A percentile compares a stretch with the other conserved stretches of the same genome.
These are phyloP conservation scores for Cystobasidium onofrii DNA, from an alignment of 768 basidiomycete genomes.

Conservation along the genomic window DNA sequence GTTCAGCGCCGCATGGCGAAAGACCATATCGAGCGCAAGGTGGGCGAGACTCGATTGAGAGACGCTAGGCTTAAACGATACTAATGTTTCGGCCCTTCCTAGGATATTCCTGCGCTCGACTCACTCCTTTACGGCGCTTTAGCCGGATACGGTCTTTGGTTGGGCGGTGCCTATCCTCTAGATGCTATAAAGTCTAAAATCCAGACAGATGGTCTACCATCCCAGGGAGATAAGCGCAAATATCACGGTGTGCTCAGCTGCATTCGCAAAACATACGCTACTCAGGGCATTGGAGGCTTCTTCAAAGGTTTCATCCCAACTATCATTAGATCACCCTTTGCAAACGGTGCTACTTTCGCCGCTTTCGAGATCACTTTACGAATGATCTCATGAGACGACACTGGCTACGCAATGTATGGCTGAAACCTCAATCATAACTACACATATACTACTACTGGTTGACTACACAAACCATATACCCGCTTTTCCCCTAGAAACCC, in stretches of 20 bases:
- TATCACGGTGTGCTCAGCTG: constrained; percentile 77
- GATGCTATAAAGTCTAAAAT: constrained; percentile 94
- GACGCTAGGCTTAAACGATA: neutral
- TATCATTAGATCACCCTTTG: constrained; percentile 88
- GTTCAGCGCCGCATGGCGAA: constrained; percentile 68
- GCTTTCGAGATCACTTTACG: constrained; percentile 69
- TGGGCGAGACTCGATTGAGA: constrained; percentile 17
- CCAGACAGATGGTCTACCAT: constrained; percentile 82
- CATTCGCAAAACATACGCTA: constrained; percentile 68
- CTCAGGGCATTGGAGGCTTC: constrained; percentile 78
- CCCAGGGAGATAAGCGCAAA: constrained; percentile 56
- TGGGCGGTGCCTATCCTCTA: constrained; percentile 72
- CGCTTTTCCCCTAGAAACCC: neutral
- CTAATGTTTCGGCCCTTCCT: constrained; percentile 60
- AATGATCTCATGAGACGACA: constrained; percentile 15
- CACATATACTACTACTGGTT: neutral
- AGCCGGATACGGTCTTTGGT: constrained; percentile 78
- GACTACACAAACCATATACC: neutral
- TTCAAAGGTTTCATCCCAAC: constrained; percentile 86
- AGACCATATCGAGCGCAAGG: constrained; percentile 44
- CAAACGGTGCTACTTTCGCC: constrained; percentile 92
- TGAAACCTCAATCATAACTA: neutral
- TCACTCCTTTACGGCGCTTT: constrained; percentile 80
- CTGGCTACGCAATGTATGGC: neutral
- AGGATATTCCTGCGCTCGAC: constrained; percentile 67